Percentiles rank a stretch among this genome's conserved stretches.
phyloP scores from a whole-genome alignment of 192 early-diverging fungal species.

The Oehlia diaphana region DNA sequence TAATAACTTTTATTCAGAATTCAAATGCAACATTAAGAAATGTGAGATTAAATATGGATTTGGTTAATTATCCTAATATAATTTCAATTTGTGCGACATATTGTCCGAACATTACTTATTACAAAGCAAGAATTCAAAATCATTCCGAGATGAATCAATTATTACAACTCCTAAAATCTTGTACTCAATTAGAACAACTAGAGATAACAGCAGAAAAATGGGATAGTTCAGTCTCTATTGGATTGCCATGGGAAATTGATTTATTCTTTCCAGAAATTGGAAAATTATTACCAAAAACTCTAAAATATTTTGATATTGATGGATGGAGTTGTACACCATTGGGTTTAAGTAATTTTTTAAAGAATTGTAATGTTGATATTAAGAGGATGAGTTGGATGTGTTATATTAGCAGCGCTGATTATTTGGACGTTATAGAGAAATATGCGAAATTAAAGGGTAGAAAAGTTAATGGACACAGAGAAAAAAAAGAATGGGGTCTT shows the following conservation, averaged over 20 bases:
- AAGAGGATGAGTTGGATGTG: not conserved
- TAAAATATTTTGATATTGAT: not conserved
- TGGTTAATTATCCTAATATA: not conserved
- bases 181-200: not conserved
- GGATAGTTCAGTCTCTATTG: not conserved
- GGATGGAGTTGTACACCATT: not conserved
- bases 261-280: not conserved
- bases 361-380: not conserved
- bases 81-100: not conserved
- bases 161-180: not conserved
- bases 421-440: not conserved
- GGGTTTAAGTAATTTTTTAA: not conserved
- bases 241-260: not conserved
- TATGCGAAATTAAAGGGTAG: not conserved
- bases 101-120: constrained; percentile 4
- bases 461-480: not conserved
- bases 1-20: constrained; percentile 2
- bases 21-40: not conserved
- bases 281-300: not conserved
- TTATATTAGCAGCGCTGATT: not conserved
- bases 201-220: not conserved
- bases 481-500: not conserved
- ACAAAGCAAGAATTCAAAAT: not conserved
- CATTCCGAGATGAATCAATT: not conserved
- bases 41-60: constrained; percentile 5